These are phyloP conservation scores for Eimeria mitis DNA, from an alignment of 169 alveolate genomes.

Conservation along the genomic window DNA sequence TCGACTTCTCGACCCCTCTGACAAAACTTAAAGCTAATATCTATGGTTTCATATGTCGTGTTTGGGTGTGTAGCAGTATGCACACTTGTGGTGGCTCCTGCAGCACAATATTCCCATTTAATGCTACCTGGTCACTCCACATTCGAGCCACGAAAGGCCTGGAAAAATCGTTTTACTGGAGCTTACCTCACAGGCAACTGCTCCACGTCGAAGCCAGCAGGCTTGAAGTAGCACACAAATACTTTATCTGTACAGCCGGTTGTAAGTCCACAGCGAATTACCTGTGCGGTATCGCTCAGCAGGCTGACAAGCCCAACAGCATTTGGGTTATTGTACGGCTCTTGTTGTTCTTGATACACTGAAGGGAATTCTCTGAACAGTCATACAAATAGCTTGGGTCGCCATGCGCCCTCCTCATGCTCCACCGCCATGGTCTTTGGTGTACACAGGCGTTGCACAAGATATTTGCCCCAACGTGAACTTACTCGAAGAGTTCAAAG, in stretches of 20 bases:
- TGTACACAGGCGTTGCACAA: background rate
- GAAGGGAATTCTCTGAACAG: background rate
- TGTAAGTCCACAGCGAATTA: background rate
- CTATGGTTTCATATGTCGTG: background rate
- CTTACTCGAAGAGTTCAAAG: background rate
- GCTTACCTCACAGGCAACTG: constrained; percentile 7
- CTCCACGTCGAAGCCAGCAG: background rate
- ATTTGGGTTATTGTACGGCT: background rate
- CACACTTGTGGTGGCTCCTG: background rate
- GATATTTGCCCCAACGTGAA: background rate
- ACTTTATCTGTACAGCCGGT: background rate
- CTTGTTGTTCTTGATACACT: background rate
- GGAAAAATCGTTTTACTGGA: background rate
- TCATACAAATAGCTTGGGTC: background rate
- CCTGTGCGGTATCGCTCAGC: background rate
- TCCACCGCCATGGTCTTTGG: background rate
- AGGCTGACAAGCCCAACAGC: constrained; percentile 44
- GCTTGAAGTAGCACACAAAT: constrained; percentile 16
- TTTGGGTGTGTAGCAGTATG: background rate
- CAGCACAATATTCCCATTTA: background rate
- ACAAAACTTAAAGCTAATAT: no score
- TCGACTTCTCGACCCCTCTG: background rate
- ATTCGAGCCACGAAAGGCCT: background rate
- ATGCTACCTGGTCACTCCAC: no score
- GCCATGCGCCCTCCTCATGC: background rate